Conservation (phyloP, 805 yeast species). For the Torulaspora microellipsoides region DNA sequence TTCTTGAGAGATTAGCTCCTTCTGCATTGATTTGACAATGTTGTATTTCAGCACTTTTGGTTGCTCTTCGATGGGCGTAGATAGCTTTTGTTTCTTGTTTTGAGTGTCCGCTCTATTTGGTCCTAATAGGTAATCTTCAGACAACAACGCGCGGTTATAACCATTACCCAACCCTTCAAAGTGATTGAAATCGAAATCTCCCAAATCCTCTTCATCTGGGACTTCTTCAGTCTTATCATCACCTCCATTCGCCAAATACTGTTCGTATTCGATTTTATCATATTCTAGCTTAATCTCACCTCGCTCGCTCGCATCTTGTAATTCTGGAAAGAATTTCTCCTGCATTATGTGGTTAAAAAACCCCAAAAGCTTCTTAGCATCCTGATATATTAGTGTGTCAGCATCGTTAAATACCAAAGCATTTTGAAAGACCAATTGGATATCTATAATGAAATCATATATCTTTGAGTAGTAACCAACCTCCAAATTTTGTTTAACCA, state of each 20-base stretch:
- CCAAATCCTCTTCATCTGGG: slow-evolving; percentile 20
- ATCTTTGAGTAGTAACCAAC: slow-evolving; percentile 50
- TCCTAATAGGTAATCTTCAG: slow-evolving; percentile 30
- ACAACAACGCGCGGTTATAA: slow-evolving; percentile 27
- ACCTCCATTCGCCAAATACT: slow-evolving; percentile 24
- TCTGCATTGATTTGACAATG: slow-evolving; percentile 25
- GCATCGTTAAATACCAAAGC: slow-evolving; percentile 77
- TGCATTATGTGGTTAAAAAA: slow-evolving; percentile 40
- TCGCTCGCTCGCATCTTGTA: slow-evolving; percentile 29
- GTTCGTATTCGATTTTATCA: slow-evolving; percentile 30
- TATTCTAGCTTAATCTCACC: slow-evolving; percentile 31
- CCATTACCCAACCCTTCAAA: slow-evolving; percentile 34
- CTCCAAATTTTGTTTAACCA: slow-evolving; percentile 50
- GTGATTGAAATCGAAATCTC: slow-evolving; percentile 29
- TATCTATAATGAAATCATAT: slow-evolving; percentile 54
- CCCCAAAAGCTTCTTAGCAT: slow-evolving; percentile 57
- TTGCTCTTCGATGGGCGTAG: slow-evolving; percentile 17
- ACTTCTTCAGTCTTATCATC: slow-evolving; percentile 14
- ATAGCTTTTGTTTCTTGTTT: slow-evolving; percentile 10
- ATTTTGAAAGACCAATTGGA: slow-evolving; percentile 65
- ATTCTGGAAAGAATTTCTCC: slow-evolving; percentile 25
- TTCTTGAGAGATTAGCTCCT: slow-evolving; percentile 18
- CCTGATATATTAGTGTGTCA: slow-evolving; percentile 63
- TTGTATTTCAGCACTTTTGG: slow-evolving; percentile 28
- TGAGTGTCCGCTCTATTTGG: slow-evolving; percentile 14